Conservation (phyloP, 495 filamentous ascomycete species). For the Xylaria scruposa region DNA sequence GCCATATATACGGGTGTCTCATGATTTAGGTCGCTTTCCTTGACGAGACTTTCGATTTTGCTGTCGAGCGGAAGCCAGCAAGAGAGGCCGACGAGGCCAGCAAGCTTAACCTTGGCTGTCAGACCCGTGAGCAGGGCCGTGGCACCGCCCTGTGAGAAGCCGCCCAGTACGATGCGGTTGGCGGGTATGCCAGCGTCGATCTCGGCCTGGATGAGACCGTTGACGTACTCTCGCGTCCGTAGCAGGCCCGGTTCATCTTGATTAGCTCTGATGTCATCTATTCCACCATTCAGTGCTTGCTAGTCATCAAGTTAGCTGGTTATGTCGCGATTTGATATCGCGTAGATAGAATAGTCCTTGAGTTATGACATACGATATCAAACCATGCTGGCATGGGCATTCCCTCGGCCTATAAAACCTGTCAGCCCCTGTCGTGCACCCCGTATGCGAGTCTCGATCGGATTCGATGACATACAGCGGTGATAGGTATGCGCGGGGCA, state of each 20-base stretch:
- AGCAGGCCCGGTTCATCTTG: slow-evolving; percentile 86
- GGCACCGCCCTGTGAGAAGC: slow-evolving; percentile 64
- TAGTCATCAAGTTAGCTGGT: slow-evolving; percentile 15
- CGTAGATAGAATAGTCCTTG: slow-evolving; percentile 32
- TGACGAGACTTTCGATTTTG: slow-evolving; percentile 70
- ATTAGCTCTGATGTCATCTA: slow-evolving; percentile 37
- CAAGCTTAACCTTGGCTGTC: slow-evolving; percentile 76
- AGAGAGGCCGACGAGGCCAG: slow-evolving; percentile 85
- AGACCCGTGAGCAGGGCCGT: slow-evolving; percentile 68
- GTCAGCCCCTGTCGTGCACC: slow-evolving; percentile 7
- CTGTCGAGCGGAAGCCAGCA: slow-evolving; percentile 78
- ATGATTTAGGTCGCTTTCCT: slow-evolving; percentile 72
- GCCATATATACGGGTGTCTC: slow-evolving; percentile 86
- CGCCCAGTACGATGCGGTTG: slow-evolving; percentile 82
- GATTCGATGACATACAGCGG: slow-evolving; percentile 64
- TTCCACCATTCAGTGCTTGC: slow-evolving; percentile 36
- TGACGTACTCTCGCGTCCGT: slow-evolving; percentile 74
- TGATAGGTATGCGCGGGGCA: slow-evolving; percentile 89
- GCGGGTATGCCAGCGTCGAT: slow-evolving; percentile 82
- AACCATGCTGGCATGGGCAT: slow-evolving; percentile 93
- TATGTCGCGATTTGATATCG: neutral
- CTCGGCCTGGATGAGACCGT: slow-evolving; percentile 80
- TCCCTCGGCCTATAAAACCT: slow-evolving; percentile 67
- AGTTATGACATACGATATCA: slow-evolving; percentile 78
- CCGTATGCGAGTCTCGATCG: neutral